phyloP scores from a whole-genome alignment of 2,329 filamentous ascomycete species.

The Aspergillus carbonarius region DNA sequence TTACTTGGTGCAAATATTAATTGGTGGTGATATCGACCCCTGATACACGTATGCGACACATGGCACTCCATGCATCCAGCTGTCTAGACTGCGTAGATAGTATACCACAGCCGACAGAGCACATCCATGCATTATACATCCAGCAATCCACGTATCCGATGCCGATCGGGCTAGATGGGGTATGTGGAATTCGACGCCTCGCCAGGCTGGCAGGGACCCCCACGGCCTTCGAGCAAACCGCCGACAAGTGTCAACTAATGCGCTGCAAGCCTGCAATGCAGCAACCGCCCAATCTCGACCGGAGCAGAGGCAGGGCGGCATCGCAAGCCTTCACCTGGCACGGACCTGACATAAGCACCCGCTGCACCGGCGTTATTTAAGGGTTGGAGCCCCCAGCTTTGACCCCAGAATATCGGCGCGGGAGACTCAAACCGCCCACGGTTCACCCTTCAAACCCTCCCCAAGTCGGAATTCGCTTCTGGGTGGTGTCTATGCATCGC shows the following conservation, averaged over 20 bases:
- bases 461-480: background rate
- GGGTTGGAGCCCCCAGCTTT: background rate
- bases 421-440: background rate
- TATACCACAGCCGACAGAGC: too few species aligned
- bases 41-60: too few species aligned
- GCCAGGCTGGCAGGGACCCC: background rate
- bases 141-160: background rate
- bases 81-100: too few species aligned
- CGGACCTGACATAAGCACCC: background rate
- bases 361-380: background rate
- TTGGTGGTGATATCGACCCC: too few species aligned
- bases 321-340: background rate
- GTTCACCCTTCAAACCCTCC: background rate
- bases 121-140: background rate
- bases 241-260: background rate
- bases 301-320: background rate
- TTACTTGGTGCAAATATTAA: too few species aligned
- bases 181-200: background rate
- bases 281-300: background rate
- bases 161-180: background rate
- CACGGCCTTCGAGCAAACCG: background rate
- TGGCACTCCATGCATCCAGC: too few species aligned
- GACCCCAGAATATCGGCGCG: background rate
- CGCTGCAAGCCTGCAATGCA: background rate
- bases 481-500: background rate